Evolutionary conservation across 805 yeast genomes (phyloP), one percentile per base, ranked within the genome.

Genomic region (Jamesozyma spencerorum): DNA sequence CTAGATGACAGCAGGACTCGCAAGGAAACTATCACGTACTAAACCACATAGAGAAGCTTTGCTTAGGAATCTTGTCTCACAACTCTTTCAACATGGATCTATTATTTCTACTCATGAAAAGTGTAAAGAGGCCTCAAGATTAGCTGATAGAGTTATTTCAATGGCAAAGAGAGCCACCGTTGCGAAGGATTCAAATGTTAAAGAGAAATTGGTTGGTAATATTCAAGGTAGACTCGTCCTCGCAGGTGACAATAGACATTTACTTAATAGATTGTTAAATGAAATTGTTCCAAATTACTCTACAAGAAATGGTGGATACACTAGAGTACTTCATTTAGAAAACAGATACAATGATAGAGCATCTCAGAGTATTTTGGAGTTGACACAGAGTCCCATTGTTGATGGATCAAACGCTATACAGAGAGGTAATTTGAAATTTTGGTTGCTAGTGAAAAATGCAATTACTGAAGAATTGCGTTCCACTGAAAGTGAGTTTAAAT

Each of bases 341-440:
- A 86, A 88, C 14, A 72, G 97, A 49, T 62, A 81, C 36, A 88
- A 92, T 41, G 98, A 92, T 59, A 82, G 79, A 46, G 95, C 97
- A 0, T 88, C 88, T 26, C 92, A 85, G 70, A 79, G 92, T 0
- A 79, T 88, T 7, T 56, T 92, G 40, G 98, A 92, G 62, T 68
- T 92, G 36, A 94, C 90, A 1, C 95, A 84, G 51, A 77, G 80
- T 3, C 62, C 68, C 3, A 55, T 57, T 6, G 26, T 50, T 6
- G 57, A 48, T 24, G 14, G 39, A 20, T 53, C 50, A n/a, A 38
- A 44, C 12, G 7, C 19, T 3, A 42, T 55, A 31, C 48, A 44
- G 19, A 53, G 54, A 27, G 65, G 65, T 18, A 57, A 60, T 36
- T 30, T 60, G 40, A 56, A 53, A 39, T 47, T 55, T 30, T 62